Percentiles rank a stretch among this genome's conserved stretches.
Conservation (phyloP, 352 stramenopile species). For the Phytophthora aleatoria region DNA sequence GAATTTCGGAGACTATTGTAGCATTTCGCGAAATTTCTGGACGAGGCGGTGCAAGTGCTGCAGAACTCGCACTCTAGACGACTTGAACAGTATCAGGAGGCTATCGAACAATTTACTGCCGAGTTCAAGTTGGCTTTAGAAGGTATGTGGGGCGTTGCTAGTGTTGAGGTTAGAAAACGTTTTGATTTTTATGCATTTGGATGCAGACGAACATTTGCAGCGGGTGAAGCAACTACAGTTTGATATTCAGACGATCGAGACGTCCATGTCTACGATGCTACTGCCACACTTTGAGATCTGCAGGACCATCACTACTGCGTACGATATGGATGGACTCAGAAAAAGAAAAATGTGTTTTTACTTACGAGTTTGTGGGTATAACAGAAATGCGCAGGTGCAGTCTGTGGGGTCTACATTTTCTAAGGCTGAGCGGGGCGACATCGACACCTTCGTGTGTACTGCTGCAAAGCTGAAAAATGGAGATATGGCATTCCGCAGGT, state of each 20-base stretch:
- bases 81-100: slow-evolving; percentile 31
- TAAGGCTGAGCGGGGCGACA: slow-evolving; percentile 28
- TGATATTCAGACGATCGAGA: slow-evolving; percentile 51
- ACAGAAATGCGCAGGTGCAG: slow-evolving; percentile 52
- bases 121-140: slow-evolving; percentile 37
- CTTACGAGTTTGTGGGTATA: background rate
- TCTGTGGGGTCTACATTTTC: slow-evolving; percentile 23
- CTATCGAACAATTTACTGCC: slow-evolving; percentile 37
- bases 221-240: slow-evolving; percentile 42
- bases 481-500: slow-evolving; percentile 34
- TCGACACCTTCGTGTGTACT: slow-evolving; percentile 42
- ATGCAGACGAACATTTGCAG: slow-evolving; percentile 39
- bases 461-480: slow-evolving; percentile 38
- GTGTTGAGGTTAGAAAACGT: background rate
- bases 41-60: slow-evolving; percentile 43
- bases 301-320: slow-evolving; percentile 61
- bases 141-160: slow-evolving; percentile 23
- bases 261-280: slow-evolving; percentile 55
- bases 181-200: background rate
- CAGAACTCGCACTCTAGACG: slow-evolving; percentile 43
- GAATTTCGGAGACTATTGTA: slow-evolving; percentile 1
- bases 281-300: slow-evolving; percentile 60
- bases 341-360: background rate
- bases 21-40: slow-evolving; percentile 37
- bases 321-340: background rate